Conservation (phyloP, 169 alveolate genomes). For the Plasmodium ovale region DNA sequence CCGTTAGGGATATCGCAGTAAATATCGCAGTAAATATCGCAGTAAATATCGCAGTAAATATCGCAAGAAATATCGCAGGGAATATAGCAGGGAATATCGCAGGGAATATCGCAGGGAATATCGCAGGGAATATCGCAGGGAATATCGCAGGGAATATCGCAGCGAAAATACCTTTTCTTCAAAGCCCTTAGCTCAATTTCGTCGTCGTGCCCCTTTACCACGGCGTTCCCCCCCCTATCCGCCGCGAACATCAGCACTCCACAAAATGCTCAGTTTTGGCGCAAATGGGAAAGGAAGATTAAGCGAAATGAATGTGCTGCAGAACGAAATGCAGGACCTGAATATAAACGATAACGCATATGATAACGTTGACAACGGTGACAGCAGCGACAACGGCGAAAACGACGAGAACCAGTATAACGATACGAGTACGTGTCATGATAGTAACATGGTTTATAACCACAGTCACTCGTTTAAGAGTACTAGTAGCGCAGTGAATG, state of each 20-base stretch:
- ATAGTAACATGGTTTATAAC: conserved; percentile 25
- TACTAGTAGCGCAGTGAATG: not conserved
- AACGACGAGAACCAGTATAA: not conserved
- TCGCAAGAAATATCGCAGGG: too few species aligned
- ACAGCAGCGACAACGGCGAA: not conserved
- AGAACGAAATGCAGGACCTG: conserved; percentile 40
- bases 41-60: too few species aligned
- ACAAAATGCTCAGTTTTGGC: conserved; percentile 18
- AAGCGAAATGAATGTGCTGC: conserved; percentile 45
- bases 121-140: too few species aligned
- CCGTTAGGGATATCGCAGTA: too few species aligned
- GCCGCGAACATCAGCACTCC: not conserved
- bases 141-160: too few species aligned
- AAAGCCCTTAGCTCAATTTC: too few species aligned
- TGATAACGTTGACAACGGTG: not conserved
- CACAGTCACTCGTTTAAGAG: not conserved
- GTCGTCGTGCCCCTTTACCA: not conserved
- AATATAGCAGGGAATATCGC: too few species aligned
- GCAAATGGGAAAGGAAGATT: conserved; percentile 10
- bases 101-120: too few species aligned
- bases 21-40: too few species aligned
- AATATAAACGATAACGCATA: not conserved
- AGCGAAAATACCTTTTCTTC: too few species aligned
- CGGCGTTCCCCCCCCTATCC: not conserved
- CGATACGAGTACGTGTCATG: conserved; percentile 13